These are phyloP conservation scores for Cichorium intybus DNA, from an alignment of 140 eudicot genomes.

Conservation along the genomic window DNA sequence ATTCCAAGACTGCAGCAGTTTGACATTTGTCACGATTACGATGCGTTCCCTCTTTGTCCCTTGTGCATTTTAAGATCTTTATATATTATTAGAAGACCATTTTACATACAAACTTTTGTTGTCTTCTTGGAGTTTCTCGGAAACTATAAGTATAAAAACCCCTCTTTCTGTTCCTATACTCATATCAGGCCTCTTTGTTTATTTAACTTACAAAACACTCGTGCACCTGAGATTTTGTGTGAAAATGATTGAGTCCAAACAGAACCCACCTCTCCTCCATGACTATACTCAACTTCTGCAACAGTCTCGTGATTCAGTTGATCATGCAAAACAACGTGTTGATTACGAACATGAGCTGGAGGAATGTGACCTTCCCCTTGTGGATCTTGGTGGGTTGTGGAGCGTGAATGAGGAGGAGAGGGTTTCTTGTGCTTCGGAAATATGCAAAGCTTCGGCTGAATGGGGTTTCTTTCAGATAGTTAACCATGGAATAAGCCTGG, in stretches of 20 bases:
- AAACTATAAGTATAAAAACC: constrained; percentile 31
- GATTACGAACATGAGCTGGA: constrained; percentile 25
- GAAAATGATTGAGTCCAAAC: constrained; percentile 40
- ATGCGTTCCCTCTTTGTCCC: constrained; percentile 20
- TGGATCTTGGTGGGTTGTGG: constrained; percentile 47
- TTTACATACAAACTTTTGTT: constrained; percentile 27
- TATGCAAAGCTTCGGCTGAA: constrained; percentile 58
- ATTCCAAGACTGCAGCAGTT: constrained; percentile 18
- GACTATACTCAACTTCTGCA: constrained; percentile 33
- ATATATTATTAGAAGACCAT: not conserved
- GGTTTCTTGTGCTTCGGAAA: constrained; percentile 32
- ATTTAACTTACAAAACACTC: constrained; percentile 25
- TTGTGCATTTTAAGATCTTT: constrained; percentile 10
- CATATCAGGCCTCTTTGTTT: constrained; percentile 28
- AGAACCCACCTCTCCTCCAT: constrained; percentile 40
- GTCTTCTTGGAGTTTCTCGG: constrained; percentile 26
- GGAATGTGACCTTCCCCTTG: constrained; percentile 52
- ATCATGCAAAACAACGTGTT: not conserved
- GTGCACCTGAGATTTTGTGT: constrained; percentile 25
- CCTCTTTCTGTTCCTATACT: constrained; percentile 30
- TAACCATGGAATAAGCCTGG: constrained; percentile 54
- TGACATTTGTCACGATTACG: constrained; percentile 39
- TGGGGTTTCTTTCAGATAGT: constrained; percentile 76
- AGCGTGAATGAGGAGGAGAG: constrained; percentile 36
- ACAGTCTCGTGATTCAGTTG: constrained; percentile 7